Base-by-base conservation (phyloP, 768 basidiomycete species). In the Tricholoma terreum region DNA sequence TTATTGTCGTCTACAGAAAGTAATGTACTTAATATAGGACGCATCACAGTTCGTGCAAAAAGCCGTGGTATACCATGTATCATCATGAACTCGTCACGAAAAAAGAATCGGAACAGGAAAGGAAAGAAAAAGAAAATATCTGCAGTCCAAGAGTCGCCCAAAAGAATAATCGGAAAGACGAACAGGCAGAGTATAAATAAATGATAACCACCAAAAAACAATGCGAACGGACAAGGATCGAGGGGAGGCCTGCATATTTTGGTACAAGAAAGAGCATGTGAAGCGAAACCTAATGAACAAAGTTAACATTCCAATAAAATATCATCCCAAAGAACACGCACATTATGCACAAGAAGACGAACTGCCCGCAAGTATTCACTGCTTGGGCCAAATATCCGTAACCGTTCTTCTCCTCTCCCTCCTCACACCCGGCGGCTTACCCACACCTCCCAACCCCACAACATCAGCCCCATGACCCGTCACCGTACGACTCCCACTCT, bases 381-480 rank as follows among this genome's bases (percentile, higher is more conserved):
- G 55, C 34, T 55, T 58, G 11, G 74, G 74, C 75, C 76, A 78
- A 63, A 80, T 75, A 60, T 80, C 79, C 27, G 77, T 77, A 33
- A 80, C 75, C 1, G 75, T 78, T 64, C 76, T 69, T 64, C 78
- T 68, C 58, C 77, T 67, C 61, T 78, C 76, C 62, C 71, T 71
- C 58, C 65, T 72, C 56, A 56, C 59, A 34, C 57, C 55, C n/a
- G 56, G 56, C 48, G 52, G 24, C 42, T 62, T 57, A 33, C 63
- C 61, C 3, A 57, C 64, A 6, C 38, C 57, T 7, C 57, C 50
- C 10, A 56, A 14, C 45, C 51, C 58, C 35, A 40, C 50, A 55
- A 73, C 72, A 61, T 78, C 77, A 19, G 75, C 77, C 34, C 75
- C 74, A 64, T 69, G 69, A 53, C 54, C 67, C 27, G 62, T 71